Percentiles rank a stretch among this genome's conserved stretches.
phyloP scores from a whole-genome alignment of 2,329 filamentous ascomycete species.

The Plenodomus lindquistii region DNA sequence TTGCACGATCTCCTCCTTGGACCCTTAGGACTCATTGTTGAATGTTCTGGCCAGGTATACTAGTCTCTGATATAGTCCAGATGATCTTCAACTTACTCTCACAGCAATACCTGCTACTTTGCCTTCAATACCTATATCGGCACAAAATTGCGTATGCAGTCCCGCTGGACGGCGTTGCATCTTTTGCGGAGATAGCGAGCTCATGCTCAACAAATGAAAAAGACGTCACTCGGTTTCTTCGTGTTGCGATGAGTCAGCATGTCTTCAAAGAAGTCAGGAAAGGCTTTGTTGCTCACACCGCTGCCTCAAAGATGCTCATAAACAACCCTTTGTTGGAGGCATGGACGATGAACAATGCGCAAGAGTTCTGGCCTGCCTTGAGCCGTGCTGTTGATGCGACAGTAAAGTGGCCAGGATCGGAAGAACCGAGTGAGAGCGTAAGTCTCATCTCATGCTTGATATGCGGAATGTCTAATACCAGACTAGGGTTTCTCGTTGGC shows the following conservation, averaged over 20 bases:
- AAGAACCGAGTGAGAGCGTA: conserved; percentile 3
- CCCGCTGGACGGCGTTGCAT: conserved; percentile 1
- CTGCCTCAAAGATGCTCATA: conserved; percentile 18
- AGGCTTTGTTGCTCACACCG: conserved; percentile 48
- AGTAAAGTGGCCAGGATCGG: not conserved
- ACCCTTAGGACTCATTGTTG: not conserved
- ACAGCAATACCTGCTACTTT: not conserved
- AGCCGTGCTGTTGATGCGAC: conserved; percentile 4
- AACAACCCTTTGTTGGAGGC: conserved; percentile 11
- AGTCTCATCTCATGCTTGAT: not conserved
- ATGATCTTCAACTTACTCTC: not conserved
- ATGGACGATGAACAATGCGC: conserved; percentile 9
- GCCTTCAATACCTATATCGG: not conserved
- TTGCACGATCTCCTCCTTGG: not conserved
- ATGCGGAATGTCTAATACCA: not conserved
- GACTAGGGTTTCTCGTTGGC: conserved; percentile 7
- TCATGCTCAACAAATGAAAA: conserved; percentile 8
- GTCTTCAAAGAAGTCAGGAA: conserved; percentile 47
- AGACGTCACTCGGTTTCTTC: conserved; percentile 43
- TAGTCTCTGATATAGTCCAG: not conserved
- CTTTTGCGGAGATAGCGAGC: conserved; percentile 5
- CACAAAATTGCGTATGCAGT: conserved; percentile 1
- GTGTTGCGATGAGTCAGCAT: conserved; percentile 45
- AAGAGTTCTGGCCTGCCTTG: conserved; percentile 13
- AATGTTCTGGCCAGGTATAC: not conserved